Evolutionary conservation across 192 early-diverging fungal species (phyloP), one percentile per base, ranked within the genome.

Genomic region (Podila verticillata): DNA sequence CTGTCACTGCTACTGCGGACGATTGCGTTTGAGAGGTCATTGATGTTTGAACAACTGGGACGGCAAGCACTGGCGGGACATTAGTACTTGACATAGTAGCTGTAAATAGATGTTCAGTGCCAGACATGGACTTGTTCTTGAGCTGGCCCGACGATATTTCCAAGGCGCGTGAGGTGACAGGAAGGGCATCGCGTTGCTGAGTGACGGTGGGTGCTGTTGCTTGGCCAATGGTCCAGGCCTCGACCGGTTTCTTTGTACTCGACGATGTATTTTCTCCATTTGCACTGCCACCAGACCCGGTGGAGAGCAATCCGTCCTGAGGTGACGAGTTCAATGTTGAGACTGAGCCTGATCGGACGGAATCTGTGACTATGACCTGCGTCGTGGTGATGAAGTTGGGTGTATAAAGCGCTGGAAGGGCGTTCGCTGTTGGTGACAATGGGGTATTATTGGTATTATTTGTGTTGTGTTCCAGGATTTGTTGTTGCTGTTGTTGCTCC

Each of bases 201-300:
- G 30, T 24, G n/a, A 29, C 47, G 17, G 58, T 7, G 22, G 65
- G 44, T 12, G 36, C 29, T 15, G 69, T 48, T 5, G 77, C 65
- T 22, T 57, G 61, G 9, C 77, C 77, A 44, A 80, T 80, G 5
- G 65, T 72, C 77, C 77, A 80, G 20, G 59, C 61, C 24, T 80
- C 77, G 5, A 80, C 47, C 0, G 77, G 77, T 12, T 67, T 79
- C 29, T 68, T 44, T 10, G 48, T 44, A 20, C 7, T 49, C 5
- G 54, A 36, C 19, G 31, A 12, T 4, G 39, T 24, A 2, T 78
- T 51, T 0, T 57, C 29, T 4, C 28, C 36, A 17, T 17, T 15
- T 47, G 58, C 19, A 56, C 19, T 54, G 51, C 51, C 51, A 54
- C 51, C 9, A n/a, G 51, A 9, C 4, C n/a, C 51, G 8, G 22